Evolutionary conservation across 352 stramenopile genomes (phyloP).

Genomic region (Globisporangium nagaii): DNA sequence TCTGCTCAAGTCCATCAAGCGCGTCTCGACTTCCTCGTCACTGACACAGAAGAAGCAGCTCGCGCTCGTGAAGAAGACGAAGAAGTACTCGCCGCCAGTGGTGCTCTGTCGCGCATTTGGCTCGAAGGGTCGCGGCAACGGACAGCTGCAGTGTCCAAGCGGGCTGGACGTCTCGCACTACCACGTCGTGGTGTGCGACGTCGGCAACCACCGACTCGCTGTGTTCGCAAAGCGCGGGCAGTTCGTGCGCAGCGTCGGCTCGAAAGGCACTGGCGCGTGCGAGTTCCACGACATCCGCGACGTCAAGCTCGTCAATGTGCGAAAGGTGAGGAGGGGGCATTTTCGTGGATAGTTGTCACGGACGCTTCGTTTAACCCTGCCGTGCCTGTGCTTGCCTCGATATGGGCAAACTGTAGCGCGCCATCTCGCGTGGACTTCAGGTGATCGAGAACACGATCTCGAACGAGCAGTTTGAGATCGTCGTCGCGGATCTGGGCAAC

Average conservation of each 20-base stretch:
- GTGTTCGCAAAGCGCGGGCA: slow-evolving; percentile 52
- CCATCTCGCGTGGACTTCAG: slow-evolving; percentile 29
- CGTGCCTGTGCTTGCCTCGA: no score
- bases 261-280: slow-evolving; percentile 24
- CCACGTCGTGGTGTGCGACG: slow-evolving; percentile 58
- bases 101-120: slow-evolving; percentile 21
- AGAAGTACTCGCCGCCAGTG: neutral
- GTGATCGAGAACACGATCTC: slow-evolving; percentile 27
- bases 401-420: no score
- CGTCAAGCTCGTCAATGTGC: slow-evolving; percentile 49
- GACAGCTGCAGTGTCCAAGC: slow-evolving; percentile 33
- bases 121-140: slow-evolving; percentile 19
- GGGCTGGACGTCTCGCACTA: slow-evolving; percentile 63
- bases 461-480: slow-evolving; percentile 67
- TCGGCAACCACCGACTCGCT: slow-evolving; percentile 38
- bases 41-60: neutral
- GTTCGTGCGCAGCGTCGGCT: slow-evolving; percentile 41
- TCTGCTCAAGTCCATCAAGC: neutral
- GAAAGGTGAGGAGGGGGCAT: slow-evolving; percentile 41
- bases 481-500: slow-evolving; percentile 60
- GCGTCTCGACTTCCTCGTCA: neutral
- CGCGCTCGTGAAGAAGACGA: neutral
- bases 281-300: slow-evolving; percentile 51
- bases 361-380: no score
- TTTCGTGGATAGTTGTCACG: no score